Conservation (phyloP, 768 basidiomycete genomes). For the Boletus reticuloceps region DNA sequence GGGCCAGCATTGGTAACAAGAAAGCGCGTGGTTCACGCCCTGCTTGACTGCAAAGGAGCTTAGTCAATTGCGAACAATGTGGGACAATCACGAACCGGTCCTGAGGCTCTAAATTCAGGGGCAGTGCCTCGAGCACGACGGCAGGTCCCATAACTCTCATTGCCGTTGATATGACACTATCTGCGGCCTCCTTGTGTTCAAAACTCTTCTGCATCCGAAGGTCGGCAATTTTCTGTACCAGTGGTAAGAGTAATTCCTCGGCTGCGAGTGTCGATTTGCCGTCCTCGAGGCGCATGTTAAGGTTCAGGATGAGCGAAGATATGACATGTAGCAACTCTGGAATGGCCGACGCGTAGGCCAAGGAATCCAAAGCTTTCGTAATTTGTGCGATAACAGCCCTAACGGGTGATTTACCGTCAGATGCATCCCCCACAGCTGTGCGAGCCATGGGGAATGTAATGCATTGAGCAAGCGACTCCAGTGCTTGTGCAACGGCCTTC, state of each 20-base stretch:
- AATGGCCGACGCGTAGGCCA: slow-evolving; percentile 71
- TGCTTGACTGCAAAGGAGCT: slow-evolving; percentile 48
- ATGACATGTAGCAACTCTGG: slow-evolving; percentile 77
- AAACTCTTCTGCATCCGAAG: slow-evolving; percentile 78
- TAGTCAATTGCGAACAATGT: neutral
- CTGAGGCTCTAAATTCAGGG: slow-evolving; percentile 81
- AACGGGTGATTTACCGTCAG: slow-evolving; percentile 52
- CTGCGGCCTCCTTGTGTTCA: slow-evolving; percentile 87
- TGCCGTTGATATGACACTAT: slow-evolving; percentile 72
- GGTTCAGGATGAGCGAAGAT: slow-evolving; percentile 62
- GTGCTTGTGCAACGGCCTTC: slow-evolving; percentile 60
- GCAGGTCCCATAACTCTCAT: slow-evolving; percentile 87
- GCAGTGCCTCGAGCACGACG: slow-evolving; percentile 67
- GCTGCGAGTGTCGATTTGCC: slow-evolving; percentile 53
- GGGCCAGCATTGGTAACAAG: slow-evolving; percentile 81
- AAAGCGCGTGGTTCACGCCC: slow-evolving; percentile 86
- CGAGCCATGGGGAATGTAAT: slow-evolving; percentile 63
- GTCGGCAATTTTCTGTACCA: slow-evolving; percentile 71
- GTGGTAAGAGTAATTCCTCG: slow-evolving; percentile 63
- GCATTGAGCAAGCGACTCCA: slow-evolving; percentile 64
- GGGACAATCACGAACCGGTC: slow-evolving; percentile 55
- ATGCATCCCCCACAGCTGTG: slow-evolving; percentile 46
- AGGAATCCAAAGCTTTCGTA: slow-evolving; percentile 65
- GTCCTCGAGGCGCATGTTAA: slow-evolving; percentile 49
- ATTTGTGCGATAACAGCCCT: slow-evolving; percentile 61